phyloP scores from a whole-genome alignment of 78 protist genomes.

The Polysphondylium violaceum region DNA sequence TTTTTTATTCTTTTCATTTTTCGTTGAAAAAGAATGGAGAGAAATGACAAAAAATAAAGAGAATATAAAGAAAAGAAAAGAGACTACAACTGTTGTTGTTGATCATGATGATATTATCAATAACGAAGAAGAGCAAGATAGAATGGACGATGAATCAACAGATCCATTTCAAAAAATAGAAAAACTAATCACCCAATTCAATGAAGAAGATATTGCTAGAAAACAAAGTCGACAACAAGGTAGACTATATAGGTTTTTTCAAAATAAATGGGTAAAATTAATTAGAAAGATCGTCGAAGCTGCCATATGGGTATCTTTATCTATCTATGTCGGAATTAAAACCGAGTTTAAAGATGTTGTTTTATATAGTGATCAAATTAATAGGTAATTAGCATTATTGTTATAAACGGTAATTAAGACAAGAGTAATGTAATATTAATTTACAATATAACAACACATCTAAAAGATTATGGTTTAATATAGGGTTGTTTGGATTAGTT shows the following conservation, averaged over 20 bases:
- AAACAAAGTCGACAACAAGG: neutral
- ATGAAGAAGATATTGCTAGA: neutral
- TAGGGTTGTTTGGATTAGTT: neutral
- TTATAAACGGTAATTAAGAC: neutral
- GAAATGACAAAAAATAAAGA: too few relatives aligned
- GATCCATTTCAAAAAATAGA: slow-evolving; percentile 7
- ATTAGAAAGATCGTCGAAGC: neutral
- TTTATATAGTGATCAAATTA: slow-evolving; percentile 1
- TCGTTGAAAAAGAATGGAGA: too few relatives aligned
- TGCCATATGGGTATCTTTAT: slow-evolving; percentile 7
- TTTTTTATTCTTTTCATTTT: too few relatives aligned
- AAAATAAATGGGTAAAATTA: neutral
- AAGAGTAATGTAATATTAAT: neutral
- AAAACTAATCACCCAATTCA: neutral
- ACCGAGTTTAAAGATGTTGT: neutral
- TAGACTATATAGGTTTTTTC: neutral
- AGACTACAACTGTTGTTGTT: too few relatives aligned
- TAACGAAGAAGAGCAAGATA: too few relatives aligned
- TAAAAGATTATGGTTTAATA: slow-evolving; percentile 4
- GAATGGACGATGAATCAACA: too few relatives aligned
- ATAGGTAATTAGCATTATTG: neutral
- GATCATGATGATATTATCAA: too few relatives aligned
- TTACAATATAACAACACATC: neutral
- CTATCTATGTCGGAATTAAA: neutral
- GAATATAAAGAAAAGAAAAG: too few relatives aligned